Conservation (phyloP, 2,329 filamentous ascomycete species). For the Colletotrichum sojae region DNA sequence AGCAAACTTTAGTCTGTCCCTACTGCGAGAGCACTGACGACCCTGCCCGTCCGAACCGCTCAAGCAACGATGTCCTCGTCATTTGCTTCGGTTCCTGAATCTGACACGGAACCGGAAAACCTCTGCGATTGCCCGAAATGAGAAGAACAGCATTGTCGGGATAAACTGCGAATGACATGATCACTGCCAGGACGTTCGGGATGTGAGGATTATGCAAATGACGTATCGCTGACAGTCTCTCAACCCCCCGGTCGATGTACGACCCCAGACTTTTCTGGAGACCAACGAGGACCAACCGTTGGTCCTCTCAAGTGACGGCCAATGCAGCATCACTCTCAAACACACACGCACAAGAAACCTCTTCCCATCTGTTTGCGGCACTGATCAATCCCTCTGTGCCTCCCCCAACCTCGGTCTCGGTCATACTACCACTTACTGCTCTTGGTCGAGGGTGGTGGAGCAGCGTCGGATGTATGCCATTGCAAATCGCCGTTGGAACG, state of each 20-base stretch:
- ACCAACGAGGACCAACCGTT: not conserved
- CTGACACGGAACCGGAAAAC: no score
- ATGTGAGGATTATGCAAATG: slow-evolving; percentile 12
- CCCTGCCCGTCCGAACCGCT: not conserved
- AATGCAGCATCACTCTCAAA: not conserved
- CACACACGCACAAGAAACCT: not conserved
- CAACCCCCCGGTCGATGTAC: not conserved
- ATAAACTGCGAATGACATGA: not conserved
- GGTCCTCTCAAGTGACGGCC: not conserved
- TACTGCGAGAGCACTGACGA: not conserved
- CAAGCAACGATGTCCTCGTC: not conserved
- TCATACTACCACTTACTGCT: slow-evolving; percentile 20
- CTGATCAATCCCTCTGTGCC: not conserved
- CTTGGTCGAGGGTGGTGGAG: slow-evolving; percentile 7
- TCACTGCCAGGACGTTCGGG: not conserved
- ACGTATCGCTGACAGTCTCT: slow-evolving; percentile 16
- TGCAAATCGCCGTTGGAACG: slow-evolving; percentile 4
- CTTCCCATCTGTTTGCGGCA: slow-evolving; percentile 7
- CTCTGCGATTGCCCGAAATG: no score
- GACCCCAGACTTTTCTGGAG: no score
- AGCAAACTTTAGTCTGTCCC: not conserved
- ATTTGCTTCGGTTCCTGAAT: no score
- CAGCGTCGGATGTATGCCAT: not conserved
- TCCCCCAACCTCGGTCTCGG: not conserved
- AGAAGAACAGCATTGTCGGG: not conserved